Conservation (phyloP, 2,329 filamentous ascomycete genomes). For the Cephalotrichum gorgonifer region DNA sequence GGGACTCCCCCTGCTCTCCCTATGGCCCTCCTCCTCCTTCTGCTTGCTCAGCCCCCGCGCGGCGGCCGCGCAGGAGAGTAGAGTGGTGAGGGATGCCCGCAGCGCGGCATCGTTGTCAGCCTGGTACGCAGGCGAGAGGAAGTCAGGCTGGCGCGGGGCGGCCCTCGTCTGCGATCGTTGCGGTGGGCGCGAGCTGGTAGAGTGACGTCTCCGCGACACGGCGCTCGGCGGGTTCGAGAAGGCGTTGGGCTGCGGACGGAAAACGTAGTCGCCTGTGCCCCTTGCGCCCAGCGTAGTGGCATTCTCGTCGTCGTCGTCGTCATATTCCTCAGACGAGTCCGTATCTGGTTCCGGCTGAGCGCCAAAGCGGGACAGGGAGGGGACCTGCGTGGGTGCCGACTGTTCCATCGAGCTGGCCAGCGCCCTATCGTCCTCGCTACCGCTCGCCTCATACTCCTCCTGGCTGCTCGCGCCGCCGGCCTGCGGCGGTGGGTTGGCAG, state of each 20-base stretch:
- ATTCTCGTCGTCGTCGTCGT: conserved; percentile 60
- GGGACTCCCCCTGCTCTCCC: conserved; percentile 19
- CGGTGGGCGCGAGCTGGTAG: conserved; percentile 30
- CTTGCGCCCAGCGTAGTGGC: conserved; percentile 64
- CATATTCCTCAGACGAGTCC: conserved; percentile 37
- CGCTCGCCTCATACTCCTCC: conserved; percentile 89
- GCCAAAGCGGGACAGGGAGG: conserved; percentile 18
- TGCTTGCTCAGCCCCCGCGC: conserved; percentile 70
- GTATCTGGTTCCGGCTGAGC: conserved; percentile 26
- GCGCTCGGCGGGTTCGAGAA: conserved; percentile 71
- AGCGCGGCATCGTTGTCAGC: conserved; percentile 89
- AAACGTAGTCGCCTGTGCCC: conserved; percentile 42
- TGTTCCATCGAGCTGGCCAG: conserved; percentile 51
- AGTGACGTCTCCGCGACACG: conserved; percentile 15
- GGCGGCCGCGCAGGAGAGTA: conserved; percentile 89
- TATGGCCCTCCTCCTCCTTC: conserved; percentile 27
- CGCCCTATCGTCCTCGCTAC: conserved; percentile 72
- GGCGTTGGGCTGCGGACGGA: conserved; percentile 83
- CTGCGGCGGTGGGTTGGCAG: conserved; percentile 26
- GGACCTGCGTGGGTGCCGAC: conserved; percentile 18
- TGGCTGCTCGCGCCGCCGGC: conserved; percentile 60
- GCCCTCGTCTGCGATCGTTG: conserved; percentile 36
- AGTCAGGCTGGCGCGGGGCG: conserved; percentile 41
- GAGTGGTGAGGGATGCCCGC: conserved; percentile 83
- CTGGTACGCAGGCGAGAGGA: conserved; percentile 65